These are phyloP conservation scores for Quercus phellos DNA, from an alignment of 331 rosid species.

Conservation along the genomic window DNA sequence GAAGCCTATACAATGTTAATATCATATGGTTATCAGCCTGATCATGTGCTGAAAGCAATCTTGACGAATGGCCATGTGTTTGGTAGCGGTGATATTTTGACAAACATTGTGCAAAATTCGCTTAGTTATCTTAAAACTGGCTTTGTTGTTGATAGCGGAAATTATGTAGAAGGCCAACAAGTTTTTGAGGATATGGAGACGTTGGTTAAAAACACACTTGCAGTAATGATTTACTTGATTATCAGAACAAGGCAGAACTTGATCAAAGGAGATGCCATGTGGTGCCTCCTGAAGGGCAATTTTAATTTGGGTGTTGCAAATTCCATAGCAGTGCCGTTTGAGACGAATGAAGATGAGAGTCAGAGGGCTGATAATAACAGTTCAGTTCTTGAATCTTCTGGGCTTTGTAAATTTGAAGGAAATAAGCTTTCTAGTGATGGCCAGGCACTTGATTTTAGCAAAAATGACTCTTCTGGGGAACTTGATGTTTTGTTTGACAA, in stretches of 20 bases:
- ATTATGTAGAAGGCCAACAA: not conserved
- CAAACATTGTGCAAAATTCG: constrained; percentile 1
- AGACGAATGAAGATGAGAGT: not conserved
- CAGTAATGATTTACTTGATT: not conserved
- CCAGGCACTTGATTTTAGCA: not conserved
- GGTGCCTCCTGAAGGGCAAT: constrained; percentile 1
- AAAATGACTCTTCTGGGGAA: not conserved
- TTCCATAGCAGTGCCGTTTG: not conserved
- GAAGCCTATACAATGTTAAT: not conserved
- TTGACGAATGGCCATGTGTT: not conserved
- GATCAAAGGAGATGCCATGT: constrained; percentile 3
- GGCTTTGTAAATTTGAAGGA: not conserved
- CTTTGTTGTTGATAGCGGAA: not conserved
- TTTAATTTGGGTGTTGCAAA: not conserved
- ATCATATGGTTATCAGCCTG: not conserved
- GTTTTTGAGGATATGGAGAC: not conserved
- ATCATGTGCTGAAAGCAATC: not conserved
- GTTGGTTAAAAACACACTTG: not conserved
- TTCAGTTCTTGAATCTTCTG: not conserved
- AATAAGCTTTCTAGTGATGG: not conserved
- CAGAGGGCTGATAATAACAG: not conserved
- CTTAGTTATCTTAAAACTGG: not conserved
- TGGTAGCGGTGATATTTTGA: not conserved
- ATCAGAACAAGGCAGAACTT: not conserved
- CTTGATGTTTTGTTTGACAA: not conserved